Evolutionary conservation across 208 protist species (phyloP).

Genomic region (Acanthamoeba lenticulata): DNA sequence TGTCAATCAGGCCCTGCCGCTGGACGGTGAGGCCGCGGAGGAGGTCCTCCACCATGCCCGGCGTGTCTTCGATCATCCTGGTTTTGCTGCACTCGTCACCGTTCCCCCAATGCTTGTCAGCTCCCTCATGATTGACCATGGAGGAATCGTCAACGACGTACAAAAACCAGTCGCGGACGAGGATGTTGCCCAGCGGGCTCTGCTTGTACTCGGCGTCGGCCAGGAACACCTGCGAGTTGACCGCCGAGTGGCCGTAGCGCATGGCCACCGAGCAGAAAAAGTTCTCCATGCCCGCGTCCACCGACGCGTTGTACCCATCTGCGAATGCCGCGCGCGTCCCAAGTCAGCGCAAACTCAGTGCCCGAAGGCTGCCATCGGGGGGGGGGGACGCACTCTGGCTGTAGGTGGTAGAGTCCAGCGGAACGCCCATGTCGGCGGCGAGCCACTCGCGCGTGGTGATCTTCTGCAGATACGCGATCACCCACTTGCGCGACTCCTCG

Average conservation of each 20-base stretch:
- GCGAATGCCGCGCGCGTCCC: not conserved
- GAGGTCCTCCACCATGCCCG: not conserved
- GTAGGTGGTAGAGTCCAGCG: slow-evolving; percentile 2
- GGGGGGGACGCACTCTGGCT: not conserved
- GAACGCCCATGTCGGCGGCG: not conserved
- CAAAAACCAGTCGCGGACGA: slow-evolving; percentile 58
- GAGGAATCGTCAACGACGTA: not conserved
- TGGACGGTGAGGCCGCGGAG: not conserved
- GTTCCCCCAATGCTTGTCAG: not conserved
- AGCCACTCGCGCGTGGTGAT: slow-evolving; percentile 32
- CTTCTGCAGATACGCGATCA: slow-evolving; percentile 58
- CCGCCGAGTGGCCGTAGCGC: slow-evolving; percentile 55
- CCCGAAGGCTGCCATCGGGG: not conserved
- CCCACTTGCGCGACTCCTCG: slow-evolving; percentile 29
- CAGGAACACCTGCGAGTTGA: slow-evolving; percentile 51
- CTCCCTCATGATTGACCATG: not conserved
- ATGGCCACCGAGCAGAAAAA: slow-evolving; percentile 51
- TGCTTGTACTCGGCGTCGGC: not conserved
- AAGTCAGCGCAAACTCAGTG: not conserved
- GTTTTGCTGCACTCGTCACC: not conserved
- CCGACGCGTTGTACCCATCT: slow-evolving; percentile 14
- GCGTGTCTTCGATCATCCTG: not conserved
- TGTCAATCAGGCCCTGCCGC: not conserved
- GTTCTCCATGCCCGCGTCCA: slow-evolving; percentile 1
- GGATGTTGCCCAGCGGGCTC: not conserved